Evolutionary conservation across 495 filamentous ascomycete genomes (phyloP).

Genomic region (Talaromyces wortmannii): DNA sequence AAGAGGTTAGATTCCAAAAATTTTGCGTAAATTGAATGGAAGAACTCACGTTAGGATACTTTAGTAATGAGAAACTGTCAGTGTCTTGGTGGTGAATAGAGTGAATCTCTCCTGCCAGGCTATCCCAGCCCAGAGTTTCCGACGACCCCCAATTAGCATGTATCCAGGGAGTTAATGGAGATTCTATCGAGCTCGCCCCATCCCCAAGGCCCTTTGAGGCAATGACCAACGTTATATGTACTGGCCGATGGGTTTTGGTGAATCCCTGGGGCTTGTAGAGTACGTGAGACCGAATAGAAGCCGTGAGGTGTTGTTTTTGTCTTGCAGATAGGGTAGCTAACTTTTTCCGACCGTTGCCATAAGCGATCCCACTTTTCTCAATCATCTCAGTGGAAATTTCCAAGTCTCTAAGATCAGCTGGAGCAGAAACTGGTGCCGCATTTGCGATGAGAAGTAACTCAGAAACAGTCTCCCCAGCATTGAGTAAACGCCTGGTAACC

Average conservation of each 20-base stretch:
- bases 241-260: not conserved
- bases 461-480: constrained; percentile 40
- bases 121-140: not conserved
- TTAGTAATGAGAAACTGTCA: not conserved
- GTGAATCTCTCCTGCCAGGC: not conserved
- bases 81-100: not conserved
- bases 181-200: not conserved
- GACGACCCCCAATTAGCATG: not conserved
- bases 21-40: not conserved
- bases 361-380: constrained; percentile 49
- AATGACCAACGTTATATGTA: not conserved
- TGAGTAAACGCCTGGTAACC: constrained; percentile 37
- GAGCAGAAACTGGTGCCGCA: constrained; percentile 49
- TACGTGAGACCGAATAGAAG: constrained; percentile 50
- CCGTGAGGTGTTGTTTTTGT: constrained; percentile 60
- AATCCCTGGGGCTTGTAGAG: constrained; percentile 43
- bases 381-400: constrained; percentile 57
- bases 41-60: not conserved
- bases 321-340: constrained; percentile 25
- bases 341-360: constrained; percentile 54
- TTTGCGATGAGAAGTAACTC: constrained; percentile 63
- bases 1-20: not conserved
- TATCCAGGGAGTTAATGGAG: not conserved
- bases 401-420: constrained; percentile 14
- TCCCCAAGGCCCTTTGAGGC: not conserved